Evolutionary conservation across 1,284 basidiomycete species (phyloP).

Genomic region (Phellinidium pouzarii): DNA sequence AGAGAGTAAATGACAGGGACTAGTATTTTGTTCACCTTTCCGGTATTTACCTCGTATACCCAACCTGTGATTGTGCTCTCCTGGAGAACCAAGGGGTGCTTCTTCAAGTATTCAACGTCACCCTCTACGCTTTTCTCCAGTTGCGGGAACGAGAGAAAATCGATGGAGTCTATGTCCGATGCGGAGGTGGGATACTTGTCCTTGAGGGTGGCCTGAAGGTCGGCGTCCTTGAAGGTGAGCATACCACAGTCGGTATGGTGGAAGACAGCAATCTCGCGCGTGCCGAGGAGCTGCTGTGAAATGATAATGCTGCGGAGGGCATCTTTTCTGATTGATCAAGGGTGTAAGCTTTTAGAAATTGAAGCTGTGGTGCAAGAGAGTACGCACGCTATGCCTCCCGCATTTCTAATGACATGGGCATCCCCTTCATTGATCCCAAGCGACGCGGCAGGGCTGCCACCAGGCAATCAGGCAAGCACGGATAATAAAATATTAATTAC

Average conservation of each 20-base stretch:
- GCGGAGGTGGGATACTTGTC: slow-evolving; percentile 37
- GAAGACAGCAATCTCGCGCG: slow-evolving; percentile 57
- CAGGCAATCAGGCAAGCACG: not conserved
- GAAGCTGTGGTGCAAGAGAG: not conserved
- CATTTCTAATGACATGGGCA: slow-evolving; percentile 64
- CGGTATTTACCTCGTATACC: slow-evolving; percentile 59
- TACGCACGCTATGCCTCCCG: slow-evolving; percentile 54
- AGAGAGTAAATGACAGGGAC: not conserved
- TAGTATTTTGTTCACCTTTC: slow-evolving; percentile 37
- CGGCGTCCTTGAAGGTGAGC: slow-evolving; percentile 48
- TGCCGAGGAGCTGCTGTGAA: slow-evolving; percentile 61
- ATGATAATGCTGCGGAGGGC: slow-evolving; percentile 60
- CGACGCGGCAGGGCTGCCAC: slow-evolving; percentile 44
- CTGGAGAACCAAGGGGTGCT: slow-evolving; percentile 47
- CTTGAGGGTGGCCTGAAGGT: slow-evolving; percentile 46
- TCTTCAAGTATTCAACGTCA: slow-evolving; percentile 51
- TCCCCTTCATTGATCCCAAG: slow-evolving; percentile 60
- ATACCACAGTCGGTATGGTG: slow-evolving; percentile 68
- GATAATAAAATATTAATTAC: not conserved
- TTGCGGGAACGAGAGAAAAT: slow-evolving; percentile 52
- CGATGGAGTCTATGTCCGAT: slow-evolving; percentile 41
- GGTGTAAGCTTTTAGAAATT: not conserved
- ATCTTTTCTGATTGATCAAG: slow-evolving; percentile 39
- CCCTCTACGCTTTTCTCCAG: slow-evolving; percentile 48
- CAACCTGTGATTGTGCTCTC: slow-evolving; percentile 55